phyloP scores from a whole-genome alignment of 2,329 filamentous ascomycete genomes.

The Penicillium sp. region DNA sequence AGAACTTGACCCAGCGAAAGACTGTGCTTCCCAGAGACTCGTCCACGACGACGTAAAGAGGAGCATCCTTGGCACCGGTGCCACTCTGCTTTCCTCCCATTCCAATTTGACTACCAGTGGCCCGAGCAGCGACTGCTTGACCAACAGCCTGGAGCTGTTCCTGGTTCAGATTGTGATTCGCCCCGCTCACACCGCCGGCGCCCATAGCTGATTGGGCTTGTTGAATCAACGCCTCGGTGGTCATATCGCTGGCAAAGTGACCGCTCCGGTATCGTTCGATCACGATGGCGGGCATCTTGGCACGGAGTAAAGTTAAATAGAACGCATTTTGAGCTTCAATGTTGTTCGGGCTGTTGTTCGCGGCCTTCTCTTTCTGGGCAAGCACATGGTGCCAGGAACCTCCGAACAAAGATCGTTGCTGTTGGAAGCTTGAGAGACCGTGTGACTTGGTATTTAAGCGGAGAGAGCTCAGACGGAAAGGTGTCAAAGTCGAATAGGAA shows the following conservation, averaged over 20 bases:
- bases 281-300: conserved; percentile 91
- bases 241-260: conserved; percentile 77
- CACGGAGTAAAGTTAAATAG: conserved; percentile 85
- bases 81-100: conserved; percentile 53
- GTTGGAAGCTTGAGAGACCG: conserved; percentile 33
- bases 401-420: conserved; percentile 43
- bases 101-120: conserved; percentile 66
- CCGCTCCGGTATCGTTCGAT: conserved; percentile 87
- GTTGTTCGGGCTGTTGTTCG: conserved; percentile 88
- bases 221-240: conserved; percentile 76
- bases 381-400: conserved; percentile 61
- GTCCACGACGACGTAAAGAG: conserved; percentile 94
- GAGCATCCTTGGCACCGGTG: conserved; percentile 74
- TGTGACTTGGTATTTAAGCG: conserved; percentile 24
- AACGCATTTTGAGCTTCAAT: conserved; percentile 89
- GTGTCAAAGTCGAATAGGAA: conserved; percentile 37
- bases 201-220: conserved; percentile 70
- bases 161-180: conserved; percentile 49
- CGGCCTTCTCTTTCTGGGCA: conserved; percentile 83
- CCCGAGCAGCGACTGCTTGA: conserved; percentile 76
- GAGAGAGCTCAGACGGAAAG: conserved; percentile 28
- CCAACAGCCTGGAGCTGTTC: conserved; percentile 76
- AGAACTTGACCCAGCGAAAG: conserved; percentile 90
- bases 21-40: conserved; percentile 77
- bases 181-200: conserved; percentile 36